A percentile compares a stretch with the other conserved stretches of the same genome.
Evolutionary conservation across 768 basidiomycete genomes (phyloP).

Genomic region (Leccinum ochraceum): DNA sequence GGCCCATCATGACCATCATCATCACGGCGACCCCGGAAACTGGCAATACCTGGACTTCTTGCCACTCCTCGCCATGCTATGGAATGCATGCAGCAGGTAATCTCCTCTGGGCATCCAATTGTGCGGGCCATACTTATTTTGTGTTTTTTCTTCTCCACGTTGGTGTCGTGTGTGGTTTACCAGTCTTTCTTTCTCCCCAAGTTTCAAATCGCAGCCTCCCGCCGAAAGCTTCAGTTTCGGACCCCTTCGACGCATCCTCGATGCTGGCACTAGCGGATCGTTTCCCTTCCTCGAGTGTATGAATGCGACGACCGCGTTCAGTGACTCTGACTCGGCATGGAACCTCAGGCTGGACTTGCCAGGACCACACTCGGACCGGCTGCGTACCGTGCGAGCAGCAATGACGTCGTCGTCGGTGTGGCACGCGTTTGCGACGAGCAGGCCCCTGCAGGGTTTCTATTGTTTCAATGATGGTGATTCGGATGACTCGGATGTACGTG

Average conservation of each 20-base stretch:
- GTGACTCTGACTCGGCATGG: background rate
- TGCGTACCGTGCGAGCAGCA: background rate
- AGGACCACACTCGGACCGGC: background rate
- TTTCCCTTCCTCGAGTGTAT: background rate
- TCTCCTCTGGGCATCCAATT: fast-evolving
- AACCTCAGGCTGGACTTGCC: background rate
- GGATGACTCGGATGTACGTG: background rate
- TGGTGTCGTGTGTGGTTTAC: background rate
- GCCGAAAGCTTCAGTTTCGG: background rate
- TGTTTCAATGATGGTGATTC: background rate
- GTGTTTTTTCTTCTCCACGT: background rate
- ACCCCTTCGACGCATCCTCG: background rate
- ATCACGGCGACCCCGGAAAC: background rate
- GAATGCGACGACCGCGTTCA: background rate
- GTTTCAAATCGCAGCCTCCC: background rate
- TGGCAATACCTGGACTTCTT: background rate
- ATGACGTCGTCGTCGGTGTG: too few species aligned
- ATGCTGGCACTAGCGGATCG: background rate
- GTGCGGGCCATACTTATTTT: background rate
- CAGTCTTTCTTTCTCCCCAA: background rate
- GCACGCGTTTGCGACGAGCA: background rate
- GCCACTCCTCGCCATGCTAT: background rate
- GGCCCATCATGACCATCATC: background rate
- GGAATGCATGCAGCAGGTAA: background rate
- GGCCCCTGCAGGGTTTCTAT: background rate